A percentile compares a stretch with the other conserved stretches of the same genome.
These are phyloP conservation scores for Lasiosphaeria miniovina DNA, from an alignment of 495 filamentous ascomycete genomes.

Conservation along the genomic window DNA sequence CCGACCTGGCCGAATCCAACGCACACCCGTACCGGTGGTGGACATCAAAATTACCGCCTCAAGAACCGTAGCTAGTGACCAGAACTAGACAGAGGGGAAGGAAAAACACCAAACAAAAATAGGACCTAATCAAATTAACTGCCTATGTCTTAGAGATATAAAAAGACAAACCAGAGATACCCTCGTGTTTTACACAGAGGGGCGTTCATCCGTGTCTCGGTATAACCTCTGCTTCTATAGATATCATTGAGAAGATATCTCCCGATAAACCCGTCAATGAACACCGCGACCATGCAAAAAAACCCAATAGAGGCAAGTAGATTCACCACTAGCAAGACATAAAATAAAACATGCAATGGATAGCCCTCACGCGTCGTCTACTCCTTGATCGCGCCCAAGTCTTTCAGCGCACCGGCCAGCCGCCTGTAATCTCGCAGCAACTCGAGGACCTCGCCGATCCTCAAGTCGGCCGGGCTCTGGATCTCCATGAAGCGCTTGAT, in stretches of 20 bases:
- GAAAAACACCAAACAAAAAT: too few species aligned
- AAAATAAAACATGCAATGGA: not conserved
- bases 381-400: constrained; percentile 55
- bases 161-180: too few species aligned
- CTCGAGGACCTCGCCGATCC: constrained; percentile 75
- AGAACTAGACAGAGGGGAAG: too few species aligned
- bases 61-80: too few species aligned
- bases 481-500: constrained; percentile 78
- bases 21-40: too few species aligned
- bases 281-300: not conserved
- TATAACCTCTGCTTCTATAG: not conserved
- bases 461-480: constrained; percentile 73
- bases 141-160: too few species aligned
- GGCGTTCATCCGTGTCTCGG: too few species aligned
- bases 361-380: constrained; percentile 2
- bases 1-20: too few species aligned
- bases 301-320: not conserved
- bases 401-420: constrained; percentile 65
- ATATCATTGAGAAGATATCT: not conserved
- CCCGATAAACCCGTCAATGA: not conserved
- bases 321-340: not conserved
- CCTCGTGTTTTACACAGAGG: too few species aligned
- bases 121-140: too few species aligned
- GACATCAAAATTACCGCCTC: too few species aligned
- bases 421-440: constrained; percentile 85